Percentiles rank a stretch among this genome's conserved stretches.
Conservation (phyloP, 2,329 filamentous ascomycete genomes). For the Epichloe bromicola region DNA sequence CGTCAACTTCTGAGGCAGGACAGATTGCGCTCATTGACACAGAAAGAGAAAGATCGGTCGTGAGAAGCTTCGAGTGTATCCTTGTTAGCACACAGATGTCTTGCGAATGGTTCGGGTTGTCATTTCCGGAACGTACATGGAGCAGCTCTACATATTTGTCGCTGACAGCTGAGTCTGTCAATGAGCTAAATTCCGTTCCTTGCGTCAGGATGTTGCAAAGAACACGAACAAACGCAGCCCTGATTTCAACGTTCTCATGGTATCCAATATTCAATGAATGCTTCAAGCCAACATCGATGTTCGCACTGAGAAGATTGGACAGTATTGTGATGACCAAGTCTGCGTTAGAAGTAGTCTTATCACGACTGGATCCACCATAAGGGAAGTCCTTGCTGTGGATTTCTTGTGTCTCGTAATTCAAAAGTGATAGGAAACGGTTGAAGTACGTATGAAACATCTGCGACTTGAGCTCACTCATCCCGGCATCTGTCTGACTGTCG, state of each 20-base stretch:
- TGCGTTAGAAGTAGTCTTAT: slow-evolving; percentile 41
- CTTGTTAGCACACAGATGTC: neutral
- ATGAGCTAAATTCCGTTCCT: slow-evolving; percentile 56
- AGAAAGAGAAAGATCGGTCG: slow-evolving; percentile 48
- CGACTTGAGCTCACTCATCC: slow-evolving; percentile 54
- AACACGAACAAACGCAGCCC: slow-evolving; percentile 57
- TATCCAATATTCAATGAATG: slow-evolving; percentile 59
- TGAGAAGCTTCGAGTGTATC: slow-evolving; percentile 35
- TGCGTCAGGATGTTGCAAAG: slow-evolving; percentile 60
- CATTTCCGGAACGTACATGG: slow-evolving; percentile 23
- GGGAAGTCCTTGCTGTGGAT: slow-evolving; percentile 13
- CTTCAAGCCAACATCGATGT: slow-evolving; percentile 59
- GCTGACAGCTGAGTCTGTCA: slow-evolving; percentile 53
- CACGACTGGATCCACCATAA: slow-evolving; percentile 27
- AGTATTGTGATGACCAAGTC: slow-evolving; percentile 55
- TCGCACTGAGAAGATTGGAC: slow-evolving; percentile 56
- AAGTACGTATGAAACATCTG: slow-evolving; percentile 63
- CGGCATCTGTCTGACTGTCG: slow-evolving; percentile 52
- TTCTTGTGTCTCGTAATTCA: slow-evolving; percentile 45
- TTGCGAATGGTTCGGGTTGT: neutral
- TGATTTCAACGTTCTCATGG: slow-evolving; percentile 55
- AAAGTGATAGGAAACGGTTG: slow-evolving; percentile 52
- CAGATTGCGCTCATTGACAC: slow-evolving; percentile 53
- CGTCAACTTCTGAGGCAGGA: slow-evolving; percentile 55
- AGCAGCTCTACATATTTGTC: slow-evolving; percentile 57